Percentiles rank a stretch among this genome's conserved stretches.
phyloP scores from a whole-genome alignment of 108 stramenopile species.

The Bacterosira constricta region DNA sequence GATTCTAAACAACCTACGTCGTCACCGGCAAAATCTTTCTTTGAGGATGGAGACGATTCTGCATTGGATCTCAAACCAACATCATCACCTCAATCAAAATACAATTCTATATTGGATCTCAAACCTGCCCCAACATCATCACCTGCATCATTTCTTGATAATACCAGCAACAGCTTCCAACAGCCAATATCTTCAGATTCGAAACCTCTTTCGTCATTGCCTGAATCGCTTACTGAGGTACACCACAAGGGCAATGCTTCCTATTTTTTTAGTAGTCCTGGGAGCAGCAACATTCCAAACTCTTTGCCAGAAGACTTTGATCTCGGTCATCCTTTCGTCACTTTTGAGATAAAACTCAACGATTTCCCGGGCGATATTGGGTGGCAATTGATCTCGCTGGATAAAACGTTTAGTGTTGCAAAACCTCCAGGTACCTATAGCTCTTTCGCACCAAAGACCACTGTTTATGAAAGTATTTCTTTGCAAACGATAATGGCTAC shows the following conservation, averaged over 20 bases:
- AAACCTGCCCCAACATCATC: neutral
- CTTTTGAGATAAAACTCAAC: slow-evolving; percentile 11
- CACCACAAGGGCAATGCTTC: neutral
- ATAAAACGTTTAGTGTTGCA: slow-evolving; percentile 11
- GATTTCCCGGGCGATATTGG: slow-evolving; percentile 14
- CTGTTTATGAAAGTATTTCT: slow-evolving; percentile 14
- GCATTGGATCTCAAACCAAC: neutral
- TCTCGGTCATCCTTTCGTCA: slow-evolving; percentile 11
- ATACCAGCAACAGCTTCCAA: neutral
- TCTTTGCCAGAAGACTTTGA: slow-evolving; percentile 3
- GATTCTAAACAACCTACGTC: neutral
- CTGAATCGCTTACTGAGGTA: neutral
- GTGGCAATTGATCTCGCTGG: slow-evolving; percentile 11
- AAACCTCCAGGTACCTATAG: slow-evolving; percentile 21
- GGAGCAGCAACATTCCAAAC: neutral
- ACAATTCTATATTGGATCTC: too few species aligned
- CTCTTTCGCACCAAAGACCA: neutral
- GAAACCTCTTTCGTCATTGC: too few species aligned
- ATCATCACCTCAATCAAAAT: too few species aligned
- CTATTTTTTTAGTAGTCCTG: neutral
- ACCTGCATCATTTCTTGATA: neutral
- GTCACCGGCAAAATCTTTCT: neutral
- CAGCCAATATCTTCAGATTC: neutral
- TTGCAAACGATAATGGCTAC: neutral
- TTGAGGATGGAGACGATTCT: neutral